Evolutionary conservation across 2,329 filamentous ascomycete species (phyloP).

Genomic region (Juglanconis oblonga): DNA sequence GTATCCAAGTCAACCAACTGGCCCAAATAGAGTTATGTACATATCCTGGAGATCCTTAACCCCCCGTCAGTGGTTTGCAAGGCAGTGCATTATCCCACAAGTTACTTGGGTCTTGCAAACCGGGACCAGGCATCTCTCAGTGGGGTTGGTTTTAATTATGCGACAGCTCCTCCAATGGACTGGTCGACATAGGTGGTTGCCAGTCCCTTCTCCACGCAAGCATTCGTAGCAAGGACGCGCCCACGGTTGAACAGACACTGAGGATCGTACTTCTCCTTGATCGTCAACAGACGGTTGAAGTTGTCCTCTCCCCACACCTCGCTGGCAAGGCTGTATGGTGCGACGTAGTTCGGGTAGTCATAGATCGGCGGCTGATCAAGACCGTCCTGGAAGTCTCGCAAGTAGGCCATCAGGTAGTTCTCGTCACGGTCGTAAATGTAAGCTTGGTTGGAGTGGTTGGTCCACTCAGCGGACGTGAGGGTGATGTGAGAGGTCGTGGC

Average conservation of each 20-base stretch:
- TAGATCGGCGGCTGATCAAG: constrained; percentile 1
- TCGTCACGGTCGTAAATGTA: constrained; percentile 9
- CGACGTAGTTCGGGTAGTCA: constrained; percentile 15
- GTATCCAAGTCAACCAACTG: no score
- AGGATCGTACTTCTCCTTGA: constrained; percentile 15
- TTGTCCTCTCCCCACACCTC: constrained; percentile 16
- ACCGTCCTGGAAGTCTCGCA: constrained; percentile 3
- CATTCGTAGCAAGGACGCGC: constrained; percentile 3
- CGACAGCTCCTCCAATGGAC: not conserved
- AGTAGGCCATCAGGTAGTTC: constrained; percentile 10
- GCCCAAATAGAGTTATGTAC: no score
- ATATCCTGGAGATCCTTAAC: no score
- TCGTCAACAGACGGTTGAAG: constrained; percentile 4
- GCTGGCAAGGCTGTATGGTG: constrained; percentile 1
- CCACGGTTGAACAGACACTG: constrained; percentile 11
- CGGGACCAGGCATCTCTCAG: no score
- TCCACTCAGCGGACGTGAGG: constrained; percentile 12
- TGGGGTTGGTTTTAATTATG: not conserved
- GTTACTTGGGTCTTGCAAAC: no score
- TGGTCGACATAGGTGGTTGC: constrained; percentile 5
- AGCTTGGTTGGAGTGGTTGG: constrained; percentile 11
- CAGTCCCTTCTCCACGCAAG: constrained; percentile 9
- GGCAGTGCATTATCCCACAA: no score
- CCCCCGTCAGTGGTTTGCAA: no score
- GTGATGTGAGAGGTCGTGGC: constrained; percentile 12